These are phyloP conservation scores for Leccinum truebloodii DNA, from an alignment of 768 basidiomycete species.

Conservation along the genomic window DNA sequence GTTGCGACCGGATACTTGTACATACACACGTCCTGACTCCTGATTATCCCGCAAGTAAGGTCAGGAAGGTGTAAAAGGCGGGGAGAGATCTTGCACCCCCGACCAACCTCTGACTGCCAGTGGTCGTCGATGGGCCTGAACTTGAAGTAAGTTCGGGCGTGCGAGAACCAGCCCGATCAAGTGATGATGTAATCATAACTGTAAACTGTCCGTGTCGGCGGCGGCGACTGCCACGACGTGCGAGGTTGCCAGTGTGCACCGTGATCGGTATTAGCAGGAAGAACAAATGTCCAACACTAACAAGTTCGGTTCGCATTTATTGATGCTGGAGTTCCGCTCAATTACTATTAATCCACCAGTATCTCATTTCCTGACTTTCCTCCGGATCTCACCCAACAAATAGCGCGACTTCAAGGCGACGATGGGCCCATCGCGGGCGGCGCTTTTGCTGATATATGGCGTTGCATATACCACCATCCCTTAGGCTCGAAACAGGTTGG, in stretches of 20 bases:
- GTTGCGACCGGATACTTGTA: neutral
- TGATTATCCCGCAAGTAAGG: neutral
- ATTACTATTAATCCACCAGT: neutral
- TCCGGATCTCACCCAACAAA: constrained; percentile 13
- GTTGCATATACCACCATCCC: constrained; percentile 1
- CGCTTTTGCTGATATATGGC: constrained; percentile 13
- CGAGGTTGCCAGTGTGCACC: neutral
- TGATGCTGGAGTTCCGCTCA: neutral
- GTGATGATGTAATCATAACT: too few species aligned
- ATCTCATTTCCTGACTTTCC: constrained; percentile 18
- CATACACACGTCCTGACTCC: neutral
- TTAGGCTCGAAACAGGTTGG: constrained; percentile 7
- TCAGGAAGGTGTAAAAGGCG: constrained; percentile 11
- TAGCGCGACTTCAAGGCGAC: neutral
- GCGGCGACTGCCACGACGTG: too few species aligned
- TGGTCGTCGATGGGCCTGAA: too few species aligned
- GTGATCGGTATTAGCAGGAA: neutral
- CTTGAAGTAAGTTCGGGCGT: too few species aligned
- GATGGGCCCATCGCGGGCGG: constrained; percentile 6
- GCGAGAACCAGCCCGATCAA: too few species aligned
- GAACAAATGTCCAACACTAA: neutral
- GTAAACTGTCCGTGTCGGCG: too few species aligned
- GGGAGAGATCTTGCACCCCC: too few species aligned
- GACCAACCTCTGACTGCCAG: too few species aligned
- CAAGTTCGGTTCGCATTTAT: constrained; percentile 1